phyloP scores from a whole-genome alignment of 306 rosid genomes.

The Trifolium fragiferum region DNA sequence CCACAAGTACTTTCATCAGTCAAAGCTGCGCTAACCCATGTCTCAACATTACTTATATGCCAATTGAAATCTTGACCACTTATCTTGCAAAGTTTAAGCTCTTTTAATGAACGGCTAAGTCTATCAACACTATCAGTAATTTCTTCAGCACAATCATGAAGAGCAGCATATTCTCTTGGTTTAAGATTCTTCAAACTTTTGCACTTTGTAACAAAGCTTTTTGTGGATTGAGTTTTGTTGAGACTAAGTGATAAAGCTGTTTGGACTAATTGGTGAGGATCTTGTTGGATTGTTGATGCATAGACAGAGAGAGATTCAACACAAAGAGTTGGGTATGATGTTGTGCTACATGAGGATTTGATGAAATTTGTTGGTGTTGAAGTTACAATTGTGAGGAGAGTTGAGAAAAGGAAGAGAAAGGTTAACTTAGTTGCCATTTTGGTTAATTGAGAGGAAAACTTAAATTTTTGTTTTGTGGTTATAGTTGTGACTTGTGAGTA shows the following conservation, averaged over 20 bases:
- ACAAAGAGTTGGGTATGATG: slow-evolving; percentile 46
- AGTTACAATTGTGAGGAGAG: not conserved
- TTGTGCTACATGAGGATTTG: slow-evolving; percentile 46
- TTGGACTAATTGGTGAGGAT: slow-evolving; percentile 48
- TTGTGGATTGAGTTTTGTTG: slow-evolving; percentile 44
- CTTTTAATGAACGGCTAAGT: slow-evolving; percentile 42
- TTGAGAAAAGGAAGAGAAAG: not conserved
- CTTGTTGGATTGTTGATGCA: slow-evolving; percentile 49
- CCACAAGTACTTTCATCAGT: slow-evolving; percentile 51
- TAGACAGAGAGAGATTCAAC: slow-evolving; percentile 42
- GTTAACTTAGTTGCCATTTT: slow-evolving; percentile 29
- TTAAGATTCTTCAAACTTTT: slow-evolving; percentile 42
- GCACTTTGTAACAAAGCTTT: slow-evolving; percentile 38
- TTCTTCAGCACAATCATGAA: slow-evolving; percentile 47
- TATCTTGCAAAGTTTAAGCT: slow-evolving; percentile 44
- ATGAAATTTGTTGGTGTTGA: slow-evolving; percentile 43
- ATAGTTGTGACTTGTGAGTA: slow-evolving; percentile 12
- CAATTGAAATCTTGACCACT: slow-evolving; percentile 46
- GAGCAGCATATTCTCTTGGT: slow-evolving; percentile 42
- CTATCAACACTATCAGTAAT: slow-evolving; percentile 50
- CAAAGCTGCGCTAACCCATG: slow-evolving; percentile 53
- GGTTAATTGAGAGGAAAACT: not conserved
- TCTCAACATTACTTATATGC: slow-evolving; percentile 59
- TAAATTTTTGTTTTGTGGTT: not conserved
- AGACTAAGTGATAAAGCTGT: slow-evolving; percentile 47